phyloP scores from a whole-genome alignment of 805 yeast genomes.

The Candida koratica region DNA sequence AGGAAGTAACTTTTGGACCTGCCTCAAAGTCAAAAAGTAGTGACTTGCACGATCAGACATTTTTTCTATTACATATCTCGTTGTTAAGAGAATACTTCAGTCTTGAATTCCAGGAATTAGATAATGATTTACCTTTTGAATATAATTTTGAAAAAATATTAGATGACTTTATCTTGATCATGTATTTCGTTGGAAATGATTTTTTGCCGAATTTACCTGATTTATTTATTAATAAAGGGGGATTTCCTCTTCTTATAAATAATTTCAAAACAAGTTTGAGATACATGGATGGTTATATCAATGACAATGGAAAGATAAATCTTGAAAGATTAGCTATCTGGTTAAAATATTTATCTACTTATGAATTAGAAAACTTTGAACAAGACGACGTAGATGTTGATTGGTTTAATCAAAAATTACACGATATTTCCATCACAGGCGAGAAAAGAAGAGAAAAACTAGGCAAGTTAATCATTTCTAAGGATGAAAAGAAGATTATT shows the following conservation, averaged over 20 bases:
- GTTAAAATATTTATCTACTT: slow-evolving; percentile 70
- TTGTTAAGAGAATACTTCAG: slow-evolving; percentile 87
- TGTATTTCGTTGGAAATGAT: slow-evolving; percentile 96
- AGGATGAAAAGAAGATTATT: slow-evolving; percentile 72
- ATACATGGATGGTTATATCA: slow-evolving; percentile 76
- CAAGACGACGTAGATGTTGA: slow-evolving; percentile 77
- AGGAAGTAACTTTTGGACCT: slow-evolving; percentile 88
- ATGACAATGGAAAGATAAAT: slow-evolving; percentile 78
- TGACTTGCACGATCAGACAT: slow-evolving; percentile 71
- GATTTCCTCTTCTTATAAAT: slow-evolving; percentile 85
- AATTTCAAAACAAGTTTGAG: slow-evolving; percentile 80
- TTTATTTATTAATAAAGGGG: slow-evolving; percentile 89
- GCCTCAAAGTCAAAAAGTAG: slow-evolving; percentile 32
- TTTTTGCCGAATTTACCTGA: slow-evolving; percentile 96
- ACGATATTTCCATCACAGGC: slow-evolving; percentile 70
- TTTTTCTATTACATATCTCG: slow-evolving; percentile 78
- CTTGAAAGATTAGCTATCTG: slow-evolving; percentile 67
- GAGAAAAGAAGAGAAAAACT: slow-evolving; percentile 61
- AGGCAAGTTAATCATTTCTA: slow-evolving; percentile 61
- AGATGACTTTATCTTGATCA: slow-evolving; percentile 88
- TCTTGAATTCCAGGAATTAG: slow-evolving; percentile 73
- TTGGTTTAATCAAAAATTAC: slow-evolving; percentile 86
- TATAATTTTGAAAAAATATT: slow-evolving; percentile 84
- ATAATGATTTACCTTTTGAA: slow-evolving; percentile 57
- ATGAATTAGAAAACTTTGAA: slow-evolving; percentile 85